Evolutionary conservation across 345 rosid species (phyloP).

Genomic region (Sapria himalayana): DNA sequence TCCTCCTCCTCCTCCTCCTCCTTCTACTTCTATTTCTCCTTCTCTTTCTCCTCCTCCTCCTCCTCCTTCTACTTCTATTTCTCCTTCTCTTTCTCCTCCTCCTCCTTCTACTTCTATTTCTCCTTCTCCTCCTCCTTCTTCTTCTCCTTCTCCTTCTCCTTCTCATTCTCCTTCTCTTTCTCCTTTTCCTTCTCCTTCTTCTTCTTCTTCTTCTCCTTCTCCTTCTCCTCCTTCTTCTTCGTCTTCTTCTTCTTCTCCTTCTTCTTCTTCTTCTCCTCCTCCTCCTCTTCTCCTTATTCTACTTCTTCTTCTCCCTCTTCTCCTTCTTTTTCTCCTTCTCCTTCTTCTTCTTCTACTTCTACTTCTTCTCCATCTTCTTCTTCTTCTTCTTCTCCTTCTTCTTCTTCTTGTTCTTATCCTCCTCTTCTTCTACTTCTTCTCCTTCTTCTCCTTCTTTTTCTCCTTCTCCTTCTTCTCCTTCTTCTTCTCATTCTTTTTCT

Average conservation of each 20-base stretch:
- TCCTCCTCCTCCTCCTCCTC: no score
- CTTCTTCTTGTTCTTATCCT: background rate
- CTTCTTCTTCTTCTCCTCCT: background rate
- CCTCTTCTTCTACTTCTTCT: background rate
- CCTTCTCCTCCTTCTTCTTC: no score
- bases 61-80: no score
- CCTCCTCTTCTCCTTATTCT: background rate
- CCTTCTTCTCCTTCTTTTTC: background rate
- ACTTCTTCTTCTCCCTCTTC: background rate
- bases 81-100: no score
- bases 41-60: no score
- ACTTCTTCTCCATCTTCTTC: background rate
- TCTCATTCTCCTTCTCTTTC: no score
- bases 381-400: background rate
- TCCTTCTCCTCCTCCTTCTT: no score
- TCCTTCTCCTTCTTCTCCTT: background rate
- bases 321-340: background rate
- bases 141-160: no score
- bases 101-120: no score
- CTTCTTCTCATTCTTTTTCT: background rate
- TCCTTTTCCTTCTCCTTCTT: no score
- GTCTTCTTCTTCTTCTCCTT: background rate
- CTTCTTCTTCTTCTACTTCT: background rate
- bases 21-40: no score
- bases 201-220: no score